A percentile compares a stretch with the other conserved stretches of the same genome.
Conservation (phyloP, 495 filamentous ascomycete genomes). For the Diplogelasinospora grovesii region DNA sequence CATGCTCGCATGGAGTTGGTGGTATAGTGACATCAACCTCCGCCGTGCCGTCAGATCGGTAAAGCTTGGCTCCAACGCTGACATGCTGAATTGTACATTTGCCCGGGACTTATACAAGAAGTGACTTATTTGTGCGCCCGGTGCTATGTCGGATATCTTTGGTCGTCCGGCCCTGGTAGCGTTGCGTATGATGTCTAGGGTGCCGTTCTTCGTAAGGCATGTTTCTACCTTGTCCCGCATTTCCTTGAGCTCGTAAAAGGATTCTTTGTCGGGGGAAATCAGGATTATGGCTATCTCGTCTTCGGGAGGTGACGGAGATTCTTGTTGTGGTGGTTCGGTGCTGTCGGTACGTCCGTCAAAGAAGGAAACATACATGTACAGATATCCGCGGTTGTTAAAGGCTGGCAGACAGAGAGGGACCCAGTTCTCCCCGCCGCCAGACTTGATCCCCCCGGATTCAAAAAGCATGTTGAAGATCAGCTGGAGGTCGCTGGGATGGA, state of each 20-base stretch:
- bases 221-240: slow-evolving; percentile 78
- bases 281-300: slow-evolving; percentile 86
- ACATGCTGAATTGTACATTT: slow-evolving; percentile 95
- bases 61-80: slow-evolving; percentile 69
- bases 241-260: slow-evolving; percentile 78
- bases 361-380: slow-evolving; percentile 99
- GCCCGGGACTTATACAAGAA: slow-evolving; percentile 90
- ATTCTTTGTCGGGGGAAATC: slow-evolving; percentile 87
- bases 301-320: slow-evolving; percentile 24
- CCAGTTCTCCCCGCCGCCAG: slow-evolving; percentile 91
- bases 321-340: slow-evolving; percentile 16
- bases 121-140: slow-evolving; percentile 73
- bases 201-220: slow-evolving; percentile 67
- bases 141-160: slow-evolving; percentile 61
- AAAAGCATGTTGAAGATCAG: slow-evolving; percentile 99
- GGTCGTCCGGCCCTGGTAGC: slow-evolving; percentile 68
- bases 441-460: slow-evolving; percentile 78
- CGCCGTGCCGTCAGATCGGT: slow-evolving; percentile 51
- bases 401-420: slow-evolving; percentile 92
- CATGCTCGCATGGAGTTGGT: slow-evolving; percentile 71
- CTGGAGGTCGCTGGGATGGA: slow-evolving; percentile 93
- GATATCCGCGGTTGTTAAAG: slow-evolving; percentile 95
- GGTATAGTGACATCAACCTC: slow-evolving; percentile 77
- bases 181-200: slow-evolving; percentile 63
- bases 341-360: slow-evolving; percentile 45